Evolutionary conservation across 768 basidiomycete species (phyloP), one percentile per base, ranked within the genome.

Genomic region (Clitopilus hobsonii): DNA sequence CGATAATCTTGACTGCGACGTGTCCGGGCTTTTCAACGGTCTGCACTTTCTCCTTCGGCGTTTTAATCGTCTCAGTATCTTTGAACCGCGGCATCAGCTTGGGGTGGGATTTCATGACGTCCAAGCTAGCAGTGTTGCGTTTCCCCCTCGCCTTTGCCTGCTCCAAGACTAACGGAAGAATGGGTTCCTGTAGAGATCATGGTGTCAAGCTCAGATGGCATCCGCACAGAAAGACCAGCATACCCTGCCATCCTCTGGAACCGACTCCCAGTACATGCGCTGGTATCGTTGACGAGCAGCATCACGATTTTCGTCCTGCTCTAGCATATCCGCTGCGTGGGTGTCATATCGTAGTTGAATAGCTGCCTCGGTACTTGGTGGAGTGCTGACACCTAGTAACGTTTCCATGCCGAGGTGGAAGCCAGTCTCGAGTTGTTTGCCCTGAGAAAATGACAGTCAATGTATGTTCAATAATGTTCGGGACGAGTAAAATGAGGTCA

Each of bases 321-420:
- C 84, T 27, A 85, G 76, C 28, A 70, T 65, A 63, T 92, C 90
- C 0, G 87, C 87, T 60, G 80, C 77, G 7, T 77, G 73, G 6
- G 77, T 77, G 58, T 88, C 80, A 20, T 74, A 71, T 47, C 83
- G 70, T 20, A 54, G 36, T 23, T 51, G 25, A 1, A 41, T 51
- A 26, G 62, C 53, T 20, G 63, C 60, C 38, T 48, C 50, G 7
- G 27, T 28, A 30, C 20, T 55, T 48, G 36, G 27, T 41, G 23
- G 47, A 11, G 38, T 22, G 50, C 67, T 70, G n/a, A 89, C 83
- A 32, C 83, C 87, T 25, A 97, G 75, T 4, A 91, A 67, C 36
- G 71, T 70, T 62, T 97, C 93, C 94, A 97, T 97, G 16, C 88
- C 91, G 41, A 68, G 65, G 6, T 75, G 79, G 69, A 95, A 93